Conservation (phyloP, 495 filamentous ascomycete genomes). For the Neurospora tetrasperma region DNA sequence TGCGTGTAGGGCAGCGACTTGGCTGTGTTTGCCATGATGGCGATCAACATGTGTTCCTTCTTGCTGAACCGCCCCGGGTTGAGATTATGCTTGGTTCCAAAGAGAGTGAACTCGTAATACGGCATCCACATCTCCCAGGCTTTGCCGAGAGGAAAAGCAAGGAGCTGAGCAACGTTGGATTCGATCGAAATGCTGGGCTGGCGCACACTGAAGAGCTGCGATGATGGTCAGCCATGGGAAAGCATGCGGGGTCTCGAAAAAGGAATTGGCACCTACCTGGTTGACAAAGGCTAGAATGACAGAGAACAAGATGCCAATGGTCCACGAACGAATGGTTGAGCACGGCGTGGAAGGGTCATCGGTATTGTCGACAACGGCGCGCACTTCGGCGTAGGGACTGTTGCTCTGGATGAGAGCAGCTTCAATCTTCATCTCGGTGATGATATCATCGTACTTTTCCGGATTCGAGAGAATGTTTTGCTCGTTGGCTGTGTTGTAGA, state of each 20-base stretch:
- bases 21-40: conserved; percentile 34
- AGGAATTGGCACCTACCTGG: neutral
- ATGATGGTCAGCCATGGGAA: neutral
- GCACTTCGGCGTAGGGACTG: conserved; percentile 39
- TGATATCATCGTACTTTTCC: conserved; percentile 25
- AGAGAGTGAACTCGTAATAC: conserved; percentile 28
- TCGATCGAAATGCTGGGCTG: conserved; percentile 27
- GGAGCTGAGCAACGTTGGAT: conserved; percentile 27
- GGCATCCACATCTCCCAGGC: conserved; percentile 24
- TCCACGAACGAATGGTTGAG: conserved; percentile 32
- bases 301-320: conserved; percentile 28
- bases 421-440: conserved; percentile 35
- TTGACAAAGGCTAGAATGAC: conserved; percentile 32
- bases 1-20: conserved; percentile 29
- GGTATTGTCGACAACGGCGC: conserved; percentile 39
- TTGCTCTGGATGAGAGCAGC: conserved; percentile 34
- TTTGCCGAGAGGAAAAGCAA: conserved; percentile 32
- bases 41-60: conserved; percentile 45
- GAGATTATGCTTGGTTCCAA: conserved; percentile 26
- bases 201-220: conserved; percentile 28
- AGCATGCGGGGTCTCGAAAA: neutral
- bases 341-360: conserved; percentile 29
- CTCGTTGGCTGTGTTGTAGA: conserved; percentile 20
- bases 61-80: conserved; percentile 43
- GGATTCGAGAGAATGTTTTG: conserved; percentile 23